Evolutionary conservation across 495 filamentous ascomycete species (phyloP).

Genomic region (Neurospora sp.): DNA sequence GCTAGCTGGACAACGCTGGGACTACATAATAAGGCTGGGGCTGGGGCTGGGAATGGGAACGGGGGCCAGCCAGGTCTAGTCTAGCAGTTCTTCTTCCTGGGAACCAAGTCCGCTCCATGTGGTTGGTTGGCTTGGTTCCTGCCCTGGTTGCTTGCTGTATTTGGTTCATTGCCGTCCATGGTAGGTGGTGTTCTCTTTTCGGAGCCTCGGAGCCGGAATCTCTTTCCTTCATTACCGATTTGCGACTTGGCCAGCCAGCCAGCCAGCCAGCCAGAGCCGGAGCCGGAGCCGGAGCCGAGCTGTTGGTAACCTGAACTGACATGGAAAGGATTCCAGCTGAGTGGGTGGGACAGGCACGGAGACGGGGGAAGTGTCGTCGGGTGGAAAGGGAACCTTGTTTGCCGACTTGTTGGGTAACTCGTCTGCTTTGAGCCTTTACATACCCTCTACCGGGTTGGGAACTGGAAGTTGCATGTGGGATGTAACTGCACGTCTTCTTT

Average conservation of each 20-base stretch:
- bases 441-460: background rate
- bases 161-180: too few species aligned
- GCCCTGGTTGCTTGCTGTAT: too few species aligned
- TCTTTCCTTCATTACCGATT: background rate
- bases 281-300: background rate
- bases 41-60: too few species aligned
- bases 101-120: background rate
- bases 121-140: too few species aligned
- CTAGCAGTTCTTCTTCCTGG: background rate
- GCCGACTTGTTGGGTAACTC: background rate
- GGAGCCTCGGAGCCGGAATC: background rate
- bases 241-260: too few species aligned
- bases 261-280: too few species aligned
- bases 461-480: background rate
- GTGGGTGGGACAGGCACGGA: background rate
- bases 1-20: background rate
- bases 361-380: background rate
- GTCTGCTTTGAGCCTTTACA: too few species aligned
- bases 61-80: background rate
- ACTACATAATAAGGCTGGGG: background rate
- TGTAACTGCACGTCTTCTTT: background rate
- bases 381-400: background rate
- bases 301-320: background rate
- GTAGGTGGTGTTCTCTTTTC: background rate
- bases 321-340: background rate